Evolutionary conservation across 2,329 filamentous ascomycete genomes (phyloP).

Genomic region (Cladosporium austrohemisphaericum): DNA sequence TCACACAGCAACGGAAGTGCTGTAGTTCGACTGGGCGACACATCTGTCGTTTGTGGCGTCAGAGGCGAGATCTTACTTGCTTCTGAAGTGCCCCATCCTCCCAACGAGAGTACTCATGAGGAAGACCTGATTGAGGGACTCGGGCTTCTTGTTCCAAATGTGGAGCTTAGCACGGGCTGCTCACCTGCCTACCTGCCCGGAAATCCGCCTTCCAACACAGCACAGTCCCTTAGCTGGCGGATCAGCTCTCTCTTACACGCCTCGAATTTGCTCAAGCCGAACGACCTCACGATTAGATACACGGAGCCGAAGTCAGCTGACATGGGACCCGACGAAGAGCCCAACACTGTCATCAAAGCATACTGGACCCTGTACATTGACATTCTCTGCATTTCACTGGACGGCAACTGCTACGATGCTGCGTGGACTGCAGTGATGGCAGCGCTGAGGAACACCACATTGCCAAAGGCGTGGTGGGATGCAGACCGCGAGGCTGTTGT

Average conservation of each 20-base stretch:
- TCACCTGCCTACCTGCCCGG: slow-evolving; percentile 82
- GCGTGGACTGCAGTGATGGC: slow-evolving; percentile 82
- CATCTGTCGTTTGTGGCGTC: slow-evolving; percentile 90
- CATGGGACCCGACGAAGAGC: slow-evolving; percentile 44
- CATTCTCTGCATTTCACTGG: slow-evolving; percentile 87
- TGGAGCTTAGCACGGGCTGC: slow-evolving; percentile 87
- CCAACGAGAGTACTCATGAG: slow-evolving; percentile 25
- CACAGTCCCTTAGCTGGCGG: slow-evolving; percentile 80
- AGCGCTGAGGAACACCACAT: slow-evolving; percentile 70
- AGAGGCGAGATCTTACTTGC: slow-evolving; percentile 78
- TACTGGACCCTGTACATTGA: slow-evolving; percentile 97
- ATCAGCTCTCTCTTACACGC: slow-evolving; percentile 73
- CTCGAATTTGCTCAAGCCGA: slow-evolving; percentile 61
- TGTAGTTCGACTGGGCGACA: slow-evolving; percentile 82
- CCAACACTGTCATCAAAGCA: slow-evolving; percentile 61
- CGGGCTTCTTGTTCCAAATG: slow-evolving; percentile 83
- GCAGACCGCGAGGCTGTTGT: slow-evolving; percentile 73
- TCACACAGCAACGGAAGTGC: slow-evolving; percentile 88
- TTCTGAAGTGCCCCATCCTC: slow-evolving; percentile 66
- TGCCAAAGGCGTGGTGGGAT: slow-evolving; percentile 82
- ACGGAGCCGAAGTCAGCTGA: slow-evolving; percentile 33
- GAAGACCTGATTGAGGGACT: slow-evolving; percentile 42
- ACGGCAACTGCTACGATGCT: slow-evolving; percentile 87
- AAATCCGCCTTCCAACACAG: slow-evolving; percentile 71
- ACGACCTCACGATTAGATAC: slow-evolving; percentile 66